Percentiles rank a stretch among this genome's conserved stretches.
phyloP scores from a whole-genome alignment of 2,329 filamentous ascomycete species.

The Cladophialophora chaetospira region DNA sequence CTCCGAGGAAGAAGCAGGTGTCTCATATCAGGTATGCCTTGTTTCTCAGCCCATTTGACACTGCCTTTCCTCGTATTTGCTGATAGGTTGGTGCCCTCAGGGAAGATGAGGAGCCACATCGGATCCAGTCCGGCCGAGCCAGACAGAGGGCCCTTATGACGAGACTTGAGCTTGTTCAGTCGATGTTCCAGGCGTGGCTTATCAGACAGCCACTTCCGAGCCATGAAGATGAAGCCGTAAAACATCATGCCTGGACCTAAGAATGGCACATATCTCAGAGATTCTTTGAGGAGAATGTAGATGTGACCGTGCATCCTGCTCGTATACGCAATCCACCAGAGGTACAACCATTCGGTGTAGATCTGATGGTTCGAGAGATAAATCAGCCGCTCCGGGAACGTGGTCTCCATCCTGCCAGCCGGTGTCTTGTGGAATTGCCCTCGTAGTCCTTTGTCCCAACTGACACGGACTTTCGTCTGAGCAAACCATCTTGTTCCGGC shows the following conservation, averaged over 20 bases:
- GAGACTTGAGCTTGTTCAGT: conserved; percentile 57
- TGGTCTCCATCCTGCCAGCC: conserved; percentile 60
- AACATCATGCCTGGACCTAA: conserved; percentile 66
- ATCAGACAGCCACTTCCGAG: conserved; percentile 64
- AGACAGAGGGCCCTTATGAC: conserved; percentile 51
- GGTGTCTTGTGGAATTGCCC: conserved; percentile 59
- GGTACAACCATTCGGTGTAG: conserved; percentile 70
- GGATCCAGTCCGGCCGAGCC: conserved; percentile 54
- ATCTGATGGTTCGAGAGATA: conserved; percentile 68
- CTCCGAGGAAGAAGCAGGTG: conserved; percentile 63
- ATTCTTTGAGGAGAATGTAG: conserved; percentile 69
- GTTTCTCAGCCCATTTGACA: conserved; percentile 59
- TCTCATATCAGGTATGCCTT: conserved; percentile 58
- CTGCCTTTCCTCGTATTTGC: conserved; percentile 58
- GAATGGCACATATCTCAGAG: conserved; percentile 63
- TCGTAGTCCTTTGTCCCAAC: conserved; percentile 61
- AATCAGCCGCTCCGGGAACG: conserved; percentile 63
- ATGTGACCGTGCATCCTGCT: conserved; percentile 66
- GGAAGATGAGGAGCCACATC: conserved; percentile 69
- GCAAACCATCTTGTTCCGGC: conserved; percentile 65
- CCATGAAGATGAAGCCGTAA: conserved; percentile 67
- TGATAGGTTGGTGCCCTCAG: conserved; percentile 65
- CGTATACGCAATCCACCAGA: conserved; percentile 69
- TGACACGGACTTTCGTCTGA: conserved; percentile 63
- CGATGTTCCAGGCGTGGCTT: conserved; percentile 61